These are phyloP conservation scores for Trichoderma oligosporum DNA, from an alignment of 2,329 filamentous ascomycete species.

Conservation along the genomic window DNA sequence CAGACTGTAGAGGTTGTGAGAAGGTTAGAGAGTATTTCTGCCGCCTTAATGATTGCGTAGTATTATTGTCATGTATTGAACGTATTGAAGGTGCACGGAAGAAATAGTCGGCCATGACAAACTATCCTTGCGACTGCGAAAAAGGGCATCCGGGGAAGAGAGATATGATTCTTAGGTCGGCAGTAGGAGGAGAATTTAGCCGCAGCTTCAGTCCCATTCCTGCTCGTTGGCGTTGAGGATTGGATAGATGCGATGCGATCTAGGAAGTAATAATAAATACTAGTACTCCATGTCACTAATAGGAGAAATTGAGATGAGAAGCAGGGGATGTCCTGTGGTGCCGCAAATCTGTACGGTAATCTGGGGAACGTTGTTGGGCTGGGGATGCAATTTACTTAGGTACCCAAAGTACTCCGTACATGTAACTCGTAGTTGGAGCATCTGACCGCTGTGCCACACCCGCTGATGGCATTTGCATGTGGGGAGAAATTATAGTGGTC, in stretches of 20 bases:
- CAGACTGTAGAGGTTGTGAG: not conserved
- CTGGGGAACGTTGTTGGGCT: not conserved
- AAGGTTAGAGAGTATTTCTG: slow-evolving; percentile 22
- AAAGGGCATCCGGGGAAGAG: slow-evolving; percentile 3
- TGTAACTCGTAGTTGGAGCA: slow-evolving; percentile 5
- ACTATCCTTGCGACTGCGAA: not conserved
- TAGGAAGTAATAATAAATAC: too few relatives aligned
- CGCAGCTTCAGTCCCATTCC: slow-evolving; percentile 13
- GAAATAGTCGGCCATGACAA: slow-evolving; percentile 30
- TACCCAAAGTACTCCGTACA: too few relatives aligned
- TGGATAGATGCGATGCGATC: not conserved
- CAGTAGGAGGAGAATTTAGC: slow-evolving; percentile 1
- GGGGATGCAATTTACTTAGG: slow-evolving; percentile 2
- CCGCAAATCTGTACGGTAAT: slow-evolving; percentile 5
- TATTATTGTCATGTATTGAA: slow-evolving; percentile 24
- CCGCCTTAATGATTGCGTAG: slow-evolving; percentile 20
- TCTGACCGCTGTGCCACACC: slow-evolving; percentile 21
- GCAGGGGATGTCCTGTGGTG: not conserved
- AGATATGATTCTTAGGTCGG: slow-evolving; percentile 6
- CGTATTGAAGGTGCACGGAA: slow-evolving; percentile 26
- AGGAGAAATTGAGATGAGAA: not conserved
- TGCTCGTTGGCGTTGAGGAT: not conserved
- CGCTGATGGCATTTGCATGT: slow-evolving; percentile 13
- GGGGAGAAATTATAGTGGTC: slow-evolving; percentile 1
- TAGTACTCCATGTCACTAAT: not conserved